Evolutionary conservation across 2,329 filamentous ascomycete genomes (phyloP).

Genomic region (Trichoderma citrinoviride): DNA sequence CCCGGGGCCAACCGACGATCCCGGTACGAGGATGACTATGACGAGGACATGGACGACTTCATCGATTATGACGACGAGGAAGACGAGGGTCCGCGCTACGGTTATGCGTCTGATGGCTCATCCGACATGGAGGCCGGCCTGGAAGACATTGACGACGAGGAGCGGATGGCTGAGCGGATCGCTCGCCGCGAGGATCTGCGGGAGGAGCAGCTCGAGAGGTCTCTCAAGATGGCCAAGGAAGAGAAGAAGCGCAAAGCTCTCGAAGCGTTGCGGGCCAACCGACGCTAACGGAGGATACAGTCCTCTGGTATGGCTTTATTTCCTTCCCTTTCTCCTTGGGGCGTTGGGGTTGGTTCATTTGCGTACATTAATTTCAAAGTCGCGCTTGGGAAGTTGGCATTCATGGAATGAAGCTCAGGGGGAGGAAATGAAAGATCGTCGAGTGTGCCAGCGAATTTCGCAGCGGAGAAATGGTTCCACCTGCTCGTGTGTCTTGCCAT

Average conservation of each 20-base stretch:
- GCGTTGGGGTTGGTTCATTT: no score
- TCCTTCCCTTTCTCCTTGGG: neutral
- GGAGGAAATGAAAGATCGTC: neutral
- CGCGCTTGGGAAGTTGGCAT: neutral
- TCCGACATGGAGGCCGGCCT: constrained; percentile 78
- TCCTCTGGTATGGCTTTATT: neutral
- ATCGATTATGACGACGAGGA: constrained; percentile 61
- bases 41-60: constrained; percentile 61
- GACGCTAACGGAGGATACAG: constrained; percentile 26
- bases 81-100: constrained; percentile 46
- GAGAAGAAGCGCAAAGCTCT: constrained; percentile 47
- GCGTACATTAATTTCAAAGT: no score
- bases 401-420: neutral
- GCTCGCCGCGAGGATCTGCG: constrained; percentile 67
- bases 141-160: constrained; percentile 71
- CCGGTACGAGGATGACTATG: constrained; percentile 58
- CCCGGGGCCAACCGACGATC: constrained; percentile 34
- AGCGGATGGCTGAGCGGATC: constrained; percentile 57
- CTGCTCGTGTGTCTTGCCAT: neutral
- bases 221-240: constrained; percentile 61
- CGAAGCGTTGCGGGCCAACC: constrained; percentile 36
- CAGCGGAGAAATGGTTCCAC: neutral
- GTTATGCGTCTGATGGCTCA: constrained; percentile 62
- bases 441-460: neutral
- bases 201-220: constrained; percentile 61